Evolutionary conservation across 768 basidiomycete species (phyloP).

Genomic region (Suillus bovinus): DNA sequence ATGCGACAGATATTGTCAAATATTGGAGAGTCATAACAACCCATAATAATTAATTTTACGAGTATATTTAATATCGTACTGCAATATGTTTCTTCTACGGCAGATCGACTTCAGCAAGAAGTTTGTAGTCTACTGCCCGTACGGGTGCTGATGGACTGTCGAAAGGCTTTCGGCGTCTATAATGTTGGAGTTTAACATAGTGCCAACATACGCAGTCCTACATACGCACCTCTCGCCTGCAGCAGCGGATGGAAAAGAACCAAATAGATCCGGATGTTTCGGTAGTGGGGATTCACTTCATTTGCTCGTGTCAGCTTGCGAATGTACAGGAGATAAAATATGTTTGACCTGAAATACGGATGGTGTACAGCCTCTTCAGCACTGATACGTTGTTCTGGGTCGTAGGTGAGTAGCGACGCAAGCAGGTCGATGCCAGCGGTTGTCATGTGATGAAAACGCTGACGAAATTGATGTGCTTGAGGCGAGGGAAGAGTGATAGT

Average conservation of each 20-base stretch:
- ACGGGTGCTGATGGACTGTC: slow-evolving; percentile 80
- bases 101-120: slow-evolving; percentile 64
- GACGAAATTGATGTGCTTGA: slow-evolving; percentile 74
- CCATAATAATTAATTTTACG: not conserved
- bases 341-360: slow-evolving; percentile 82
- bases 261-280: slow-evolving; percentile 94
- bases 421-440: slow-evolving; percentile 84
- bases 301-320: slow-evolving; percentile 5
- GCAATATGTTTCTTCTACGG: slow-evolving; percentile 18
- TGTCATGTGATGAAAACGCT: slow-evolving; percentile 85
- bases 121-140: slow-evolving; percentile 68
- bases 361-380: slow-evolving; percentile 91
- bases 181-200: not conserved
- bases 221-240: slow-evolving; percentile 87
- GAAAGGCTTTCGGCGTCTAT: slow-evolving; percentile 73
- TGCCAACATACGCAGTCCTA: not conserved
- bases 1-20: slow-evolving; percentile 55
- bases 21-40: slow-evolving; percentile 23
- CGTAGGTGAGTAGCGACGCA: slow-evolving; percentile 81
- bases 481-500: slow-evolving; percentile 74
- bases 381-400: slow-evolving; percentile 81
- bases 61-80: not conserved
- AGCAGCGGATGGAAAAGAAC: slow-evolving; percentile 93
- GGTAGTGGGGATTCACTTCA: slow-evolving; percentile 89
- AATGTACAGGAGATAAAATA: not conserved